Evolutionary conservation across 768 basidiomycete species (phyloP), one percentile per base, ranked within the genome.

Genomic region (Boletus barrowsii): DNA sequence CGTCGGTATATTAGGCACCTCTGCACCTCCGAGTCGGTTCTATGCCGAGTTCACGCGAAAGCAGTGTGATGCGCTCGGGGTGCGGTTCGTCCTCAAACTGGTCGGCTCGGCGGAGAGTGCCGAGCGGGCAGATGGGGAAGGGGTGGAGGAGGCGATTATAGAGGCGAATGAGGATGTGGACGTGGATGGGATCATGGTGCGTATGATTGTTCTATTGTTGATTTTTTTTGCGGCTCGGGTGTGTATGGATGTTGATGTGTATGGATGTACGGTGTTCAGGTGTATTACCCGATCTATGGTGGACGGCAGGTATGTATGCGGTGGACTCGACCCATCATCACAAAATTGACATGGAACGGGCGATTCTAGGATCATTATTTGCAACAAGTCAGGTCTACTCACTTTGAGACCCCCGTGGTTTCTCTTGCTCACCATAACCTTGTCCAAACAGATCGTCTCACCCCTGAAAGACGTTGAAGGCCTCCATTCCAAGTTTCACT

Each of bases 391-490:
- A 56, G 73, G 14, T 30, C 41, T 36, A 8, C 37, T 15, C 10
- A 10, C 33, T 14, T 6, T 18, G 18, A 17, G 7, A 2, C 20
- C n/a, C 13, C 0, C 0, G 17, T 18, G 26, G 37, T 7, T 41
- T 35, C 20, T 33, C 40, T 29, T 39, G 5, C 55, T 55, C 26
- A 58, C 41, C 52, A 35, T 3, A 47, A 33, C 24, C 45, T 36
- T 10, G 5, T 14, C 18, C 36, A 24, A 50, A 91, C 33, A 39
- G 89, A 84, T 98, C 52, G 94, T 99, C 8, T 94, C 93, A 0
- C 94, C 97, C 3, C 80, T 88, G 59, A 99, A 99, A 73, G 97
- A 99, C 62, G 97, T 99, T 56, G 97, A 99, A 73, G 96, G 97
- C 3, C 79, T 99, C 49, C 85, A 99, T 72, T 92, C 91, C 77